phyloP scores from a whole-genome alignment of 1,284 basidiomycete species.

The Moesziomyces parantarcticus region DNA sequence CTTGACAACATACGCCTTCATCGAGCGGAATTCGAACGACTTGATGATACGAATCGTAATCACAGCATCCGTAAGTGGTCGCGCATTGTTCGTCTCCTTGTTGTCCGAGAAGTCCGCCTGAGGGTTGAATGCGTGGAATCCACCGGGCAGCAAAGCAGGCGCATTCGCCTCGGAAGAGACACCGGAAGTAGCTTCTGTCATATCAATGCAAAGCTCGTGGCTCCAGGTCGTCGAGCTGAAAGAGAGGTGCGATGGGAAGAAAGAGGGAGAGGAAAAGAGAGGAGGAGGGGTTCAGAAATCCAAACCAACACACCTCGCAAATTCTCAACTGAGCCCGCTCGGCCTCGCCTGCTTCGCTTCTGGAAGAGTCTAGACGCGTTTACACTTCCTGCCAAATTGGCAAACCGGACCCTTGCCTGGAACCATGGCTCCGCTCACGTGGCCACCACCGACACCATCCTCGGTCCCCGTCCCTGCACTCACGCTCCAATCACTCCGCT shows the following conservation, averaged over 20 bases:
- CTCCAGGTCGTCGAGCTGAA: too few relatives aligned
- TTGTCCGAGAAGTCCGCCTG: conserved; percentile 70
- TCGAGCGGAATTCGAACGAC: conserved; percentile 90
- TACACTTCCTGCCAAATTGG: too few relatives aligned
- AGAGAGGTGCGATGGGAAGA: too few relatives aligned
- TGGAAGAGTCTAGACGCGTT: too few relatives aligned
- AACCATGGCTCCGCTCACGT: too few relatives aligned
- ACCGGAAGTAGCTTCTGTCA: not conserved
- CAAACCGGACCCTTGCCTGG: too few relatives aligned
- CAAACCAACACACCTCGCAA: too few relatives aligned
- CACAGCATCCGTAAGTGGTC: conserved; percentile 79
- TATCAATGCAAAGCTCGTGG: not conserved
- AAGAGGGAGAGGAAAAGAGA: too few relatives aligned
- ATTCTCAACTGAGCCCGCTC: not conserved
- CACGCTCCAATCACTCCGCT: too few relatives aligned
- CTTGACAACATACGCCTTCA: conserved; percentile 85
- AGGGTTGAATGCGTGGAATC: conserved; percentile 51
- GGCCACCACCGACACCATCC: too few relatives aligned
- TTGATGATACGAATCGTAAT: conserved; percentile 94
- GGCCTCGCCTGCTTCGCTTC: not conserved
- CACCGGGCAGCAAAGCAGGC: conserved; percentile 25
- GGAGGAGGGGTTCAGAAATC: too few relatives aligned
- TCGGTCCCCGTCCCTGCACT: too few relatives aligned
- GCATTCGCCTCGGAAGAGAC: not conserved
- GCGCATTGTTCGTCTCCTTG: conserved; percentile 75